Conservation (phyloP, 768 basidiomycete species). For the Phylloporus rhodoxanthus region DNA sequence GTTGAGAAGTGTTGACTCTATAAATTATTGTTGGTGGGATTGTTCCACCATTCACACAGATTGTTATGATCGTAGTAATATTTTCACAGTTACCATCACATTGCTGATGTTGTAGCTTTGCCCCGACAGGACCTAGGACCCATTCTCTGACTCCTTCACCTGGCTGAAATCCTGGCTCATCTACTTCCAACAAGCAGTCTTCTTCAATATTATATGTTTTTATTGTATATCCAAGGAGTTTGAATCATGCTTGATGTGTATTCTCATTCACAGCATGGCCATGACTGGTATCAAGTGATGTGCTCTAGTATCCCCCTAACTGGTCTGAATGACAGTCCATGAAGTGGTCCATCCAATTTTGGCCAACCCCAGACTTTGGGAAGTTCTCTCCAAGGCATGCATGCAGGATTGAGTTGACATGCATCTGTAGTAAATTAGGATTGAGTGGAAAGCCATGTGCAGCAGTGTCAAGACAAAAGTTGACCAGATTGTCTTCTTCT, state of each 20-base stretch:
- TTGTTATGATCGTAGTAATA: constrained; percentile 32
- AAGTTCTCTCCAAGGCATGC: no score
- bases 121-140: constrained; percentile 5
- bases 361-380: not conserved
- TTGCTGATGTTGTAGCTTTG: constrained; percentile 17
- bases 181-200: constrained; percentile 13
- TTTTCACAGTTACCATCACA: constrained; percentile 17
- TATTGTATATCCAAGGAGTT: not conserved
- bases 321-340: not conserved
- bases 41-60: constrained; percentile 37
- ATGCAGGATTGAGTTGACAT: no score
- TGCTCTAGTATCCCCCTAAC: not conserved
- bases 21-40: constrained; percentile 30
- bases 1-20: constrained; percentile 21
- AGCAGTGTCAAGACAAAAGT: no score
- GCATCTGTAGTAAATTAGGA: no score
- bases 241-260: not conserved
- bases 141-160: not conserved
- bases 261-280: not conserved
- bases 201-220: not conserved
- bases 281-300: not conserved
- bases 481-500: no score
- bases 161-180: constrained; percentile 16
- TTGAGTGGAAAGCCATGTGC: no score
- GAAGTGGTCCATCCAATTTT: not conserved